Base-by-base conservation (phyloP, 179 eudicot genomes). In the Silene noctiflora region DNA sequence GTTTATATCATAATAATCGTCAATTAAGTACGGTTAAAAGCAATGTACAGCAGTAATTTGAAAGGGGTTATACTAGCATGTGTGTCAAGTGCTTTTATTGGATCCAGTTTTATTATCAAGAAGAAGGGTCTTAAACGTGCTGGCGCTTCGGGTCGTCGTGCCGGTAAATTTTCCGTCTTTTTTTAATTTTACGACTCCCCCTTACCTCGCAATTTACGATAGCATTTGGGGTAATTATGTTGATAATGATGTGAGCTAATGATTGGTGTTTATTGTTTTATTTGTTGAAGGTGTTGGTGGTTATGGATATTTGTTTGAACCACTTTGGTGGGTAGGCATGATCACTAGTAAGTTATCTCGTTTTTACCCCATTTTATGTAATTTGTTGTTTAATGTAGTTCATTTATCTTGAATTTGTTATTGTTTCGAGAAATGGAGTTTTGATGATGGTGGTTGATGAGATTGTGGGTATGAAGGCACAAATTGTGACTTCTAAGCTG, bases 301-400 rank as follows among this genome's bases (percentile, higher is more conserved):
- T 72, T 88, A 91, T 85, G 93, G 97, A 64, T 93, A 93, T 81
- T 82, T 93, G 87, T 78, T 75, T 64, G 88, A 93, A 82, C 98
- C 98, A 39, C 92, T 93, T 76, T 93, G 98, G 98, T 93, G 98
- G 98, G 86, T 93, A 69, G 97, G 97, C 81, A 91, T 93, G 95
- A 60, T 85, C 56, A 89, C 95, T 72, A 93, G 98, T 93, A 88
- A 91, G 98, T 71, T 39, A 19, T 21, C 27, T 55, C 25, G 83
- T 79, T 66, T 29, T 13, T 33, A 7, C 46, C 24, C 7, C 22
- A 14, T 46, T 13, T 5, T 62, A 74, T 51, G 21, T 63, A 21
- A 20, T 9, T 14, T 58, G 39, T 66, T 60, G 62, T 13, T 58
- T 22, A 66, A 46, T 44, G 65, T 70, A 67, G 75, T 17, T 51